A percentile compares a stretch with the other conserved stretches of the same genome.
Evolutionary conservation across 495 filamentous ascomycete genomes (phyloP).

Genomic region (Talaromyces ruber): DNA sequence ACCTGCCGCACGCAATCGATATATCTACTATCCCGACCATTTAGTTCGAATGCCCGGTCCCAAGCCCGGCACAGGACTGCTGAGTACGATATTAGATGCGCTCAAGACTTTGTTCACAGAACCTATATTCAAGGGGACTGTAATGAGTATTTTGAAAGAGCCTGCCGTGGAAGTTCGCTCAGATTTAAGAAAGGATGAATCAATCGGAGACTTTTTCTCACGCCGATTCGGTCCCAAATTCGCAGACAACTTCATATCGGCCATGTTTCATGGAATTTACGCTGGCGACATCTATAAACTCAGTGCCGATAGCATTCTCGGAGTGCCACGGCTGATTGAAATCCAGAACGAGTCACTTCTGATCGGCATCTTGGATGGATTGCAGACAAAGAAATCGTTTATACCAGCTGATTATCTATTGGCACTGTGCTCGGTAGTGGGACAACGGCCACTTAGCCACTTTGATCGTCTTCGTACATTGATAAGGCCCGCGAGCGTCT

Average conservation of each 20-base stretch:
- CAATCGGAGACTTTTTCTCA: conserved; percentile 59
- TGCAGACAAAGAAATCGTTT: conserved; percentile 4
- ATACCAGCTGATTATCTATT: conserved; percentile 21
- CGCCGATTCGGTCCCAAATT: conserved; percentile 46
- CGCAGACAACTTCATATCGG: conserved; percentile 70
- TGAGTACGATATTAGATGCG: conserved; percentile 15
- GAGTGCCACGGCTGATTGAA: conserved; percentile 45
- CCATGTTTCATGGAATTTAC: conserved; percentile 81
- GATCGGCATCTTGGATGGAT: conserved; percentile 10
- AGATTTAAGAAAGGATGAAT: conserved; percentile 49
- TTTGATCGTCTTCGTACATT: conserved; percentile 9
- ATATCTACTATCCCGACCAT: conserved; percentile 86
- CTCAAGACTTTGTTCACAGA: conserved; percentile 41
- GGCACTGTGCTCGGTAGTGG: conserved; percentile 10
- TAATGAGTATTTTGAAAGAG: conserved; percentile 35
- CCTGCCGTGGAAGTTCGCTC: conserved; percentile 15
- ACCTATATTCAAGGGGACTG: conserved; percentile 50
- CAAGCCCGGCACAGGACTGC: conserved; percentile 13
- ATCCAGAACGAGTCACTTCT: conserved; percentile 13
- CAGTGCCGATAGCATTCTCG: conserved; percentile 58
- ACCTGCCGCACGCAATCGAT: conserved; percentile 55
- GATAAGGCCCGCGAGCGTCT: conserved; percentile 38
- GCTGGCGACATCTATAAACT: conserved; percentile 83
- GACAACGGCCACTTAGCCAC: conserved; percentile 7
- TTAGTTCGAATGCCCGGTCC: conserved; percentile 61